Percentiles rank a stretch among this genome's conserved stretches.
phyloP scores from a whole-genome alignment of 768 basidiomycete genomes.

The Psilocybe subaeruginosa region DNA sequence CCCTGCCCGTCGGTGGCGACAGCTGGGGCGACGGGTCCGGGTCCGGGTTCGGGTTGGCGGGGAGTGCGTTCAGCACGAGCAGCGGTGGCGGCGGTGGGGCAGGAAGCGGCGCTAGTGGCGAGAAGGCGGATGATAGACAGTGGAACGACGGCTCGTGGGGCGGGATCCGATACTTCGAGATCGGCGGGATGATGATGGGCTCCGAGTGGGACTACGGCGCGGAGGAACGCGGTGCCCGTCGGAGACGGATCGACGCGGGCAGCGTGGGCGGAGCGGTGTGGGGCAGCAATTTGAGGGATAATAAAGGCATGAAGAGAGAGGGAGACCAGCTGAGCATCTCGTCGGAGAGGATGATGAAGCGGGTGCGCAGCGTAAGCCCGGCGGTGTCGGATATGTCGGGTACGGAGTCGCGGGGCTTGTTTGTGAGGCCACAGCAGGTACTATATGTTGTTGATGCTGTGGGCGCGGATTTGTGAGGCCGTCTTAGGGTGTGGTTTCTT shows the following conservation, averaged over 20 bases:
- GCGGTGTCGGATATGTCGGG: conserved; percentile 55
- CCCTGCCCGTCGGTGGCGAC: conserved; percentile 53
- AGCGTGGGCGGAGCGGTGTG: conserved; percentile 22
- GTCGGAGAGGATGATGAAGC: conserved; percentile 68
- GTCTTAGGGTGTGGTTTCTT: not conserved
- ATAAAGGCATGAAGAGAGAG: conserved; percentile 35
- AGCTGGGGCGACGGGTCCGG: conserved; percentile 37
- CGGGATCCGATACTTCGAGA: conserved; percentile 84
- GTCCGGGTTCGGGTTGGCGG: not conserved
- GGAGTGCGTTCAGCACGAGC: not conserved
- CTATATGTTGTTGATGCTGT: conserved; percentile 87
- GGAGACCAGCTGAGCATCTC: conserved; percentile 51
- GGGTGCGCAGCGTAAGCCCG: conserved; percentile 74
- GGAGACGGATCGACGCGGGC: conserved; percentile 45
- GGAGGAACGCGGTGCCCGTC: conserved; percentile 49
- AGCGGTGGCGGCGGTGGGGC: not conserved
- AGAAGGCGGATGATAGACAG: conserved; percentile 56
- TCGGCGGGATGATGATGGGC: conserved; percentile 45
- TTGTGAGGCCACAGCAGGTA: conserved; percentile 86
- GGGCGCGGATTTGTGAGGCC: conserved; percentile 59
- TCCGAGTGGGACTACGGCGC: conserved; percentile 59
- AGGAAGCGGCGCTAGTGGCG: conserved; percentile 8
- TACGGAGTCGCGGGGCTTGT: conserved; percentile 71
- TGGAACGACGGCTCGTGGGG: conserved; percentile 89
- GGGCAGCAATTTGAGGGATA: conserved; percentile 23